Evolutionary conservation across 192 early-diverging fungal genomes (phyloP).

Genomic region (Coemansia nantahalensis): DNA sequence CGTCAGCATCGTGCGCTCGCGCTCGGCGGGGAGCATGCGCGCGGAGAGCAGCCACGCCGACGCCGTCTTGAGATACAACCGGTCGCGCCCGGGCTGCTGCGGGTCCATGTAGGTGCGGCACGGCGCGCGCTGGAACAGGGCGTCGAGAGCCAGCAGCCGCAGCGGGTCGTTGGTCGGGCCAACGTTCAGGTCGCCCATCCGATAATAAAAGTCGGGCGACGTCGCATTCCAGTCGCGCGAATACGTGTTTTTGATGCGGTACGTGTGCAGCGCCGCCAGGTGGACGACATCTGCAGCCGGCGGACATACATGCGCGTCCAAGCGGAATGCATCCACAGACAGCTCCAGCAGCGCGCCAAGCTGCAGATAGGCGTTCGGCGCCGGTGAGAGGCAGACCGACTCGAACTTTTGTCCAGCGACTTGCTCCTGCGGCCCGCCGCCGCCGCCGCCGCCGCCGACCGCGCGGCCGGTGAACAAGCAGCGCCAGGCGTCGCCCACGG

Average conservation of each 20-base stretch:
- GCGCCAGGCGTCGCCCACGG: slow-evolving; percentile 52
- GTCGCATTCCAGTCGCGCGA: slow-evolving; percentile 38
- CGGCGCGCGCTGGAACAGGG: slow-evolving; percentile 30
- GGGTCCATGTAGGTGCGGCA: slow-evolving; percentile 40
- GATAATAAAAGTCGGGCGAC: slow-evolving; percentile 28
- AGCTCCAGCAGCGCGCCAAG: slow-evolving; percentile 46
- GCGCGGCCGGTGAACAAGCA: slow-evolving; percentile 36
- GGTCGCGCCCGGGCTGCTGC: slow-evolving; percentile 27
- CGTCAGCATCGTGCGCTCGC: slow-evolving; percentile 47
- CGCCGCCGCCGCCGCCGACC: not conserved
- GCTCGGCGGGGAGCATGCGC: slow-evolving; percentile 39
- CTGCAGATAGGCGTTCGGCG: slow-evolving; percentile 40
- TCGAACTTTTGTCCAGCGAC: slow-evolving; percentile 19
- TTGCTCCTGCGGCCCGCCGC: too few relatives aligned
- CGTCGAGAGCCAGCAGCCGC: slow-evolving; percentile 21
- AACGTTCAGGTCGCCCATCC: slow-evolving; percentile 43
- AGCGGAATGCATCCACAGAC: slow-evolving; percentile 27
- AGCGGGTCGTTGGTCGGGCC: slow-evolving; percentile 51
- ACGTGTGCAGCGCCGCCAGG: slow-evolving; percentile 34
- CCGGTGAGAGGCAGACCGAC: slow-evolving; percentile 24
- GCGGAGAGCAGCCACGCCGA: slow-evolving; percentile 38
- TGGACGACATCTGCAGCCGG: slow-evolving; percentile 1
- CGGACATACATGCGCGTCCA: slow-evolving; percentile 7
- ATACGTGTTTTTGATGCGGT: slow-evolving; percentile 47
- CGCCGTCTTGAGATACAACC: slow-evolving; percentile 37